Conservation (phyloP, 2,329 filamentous ascomycete genomes). For the Talaromyces sp. region DNA sequence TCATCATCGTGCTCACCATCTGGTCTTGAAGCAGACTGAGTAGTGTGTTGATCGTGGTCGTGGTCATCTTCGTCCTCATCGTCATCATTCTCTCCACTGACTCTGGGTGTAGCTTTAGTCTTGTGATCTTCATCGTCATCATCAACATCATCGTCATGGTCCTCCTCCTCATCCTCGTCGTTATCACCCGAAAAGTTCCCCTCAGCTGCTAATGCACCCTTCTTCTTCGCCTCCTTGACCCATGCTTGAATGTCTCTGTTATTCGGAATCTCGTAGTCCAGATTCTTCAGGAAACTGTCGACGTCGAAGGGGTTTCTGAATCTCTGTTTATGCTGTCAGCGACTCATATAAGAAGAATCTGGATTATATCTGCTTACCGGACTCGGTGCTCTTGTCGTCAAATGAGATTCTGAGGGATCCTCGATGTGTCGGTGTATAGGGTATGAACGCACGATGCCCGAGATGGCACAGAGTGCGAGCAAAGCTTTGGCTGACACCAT, state of each 20-base stretch:
- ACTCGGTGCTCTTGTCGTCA: conserved; percentile 1
- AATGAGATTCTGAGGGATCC: neutral
- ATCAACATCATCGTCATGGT: neutral
- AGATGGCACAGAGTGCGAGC: conserved; percentile 3
- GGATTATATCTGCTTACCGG: conserved; percentile 3
- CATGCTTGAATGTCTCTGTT: conserved; percentile 18
- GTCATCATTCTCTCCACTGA: neutral
- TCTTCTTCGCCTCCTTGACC: conserved; percentile 10
- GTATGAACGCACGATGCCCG: neutral
- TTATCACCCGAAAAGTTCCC: neutral
- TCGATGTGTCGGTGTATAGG: conserved; percentile 14
- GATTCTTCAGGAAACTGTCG: conserved; percentile 3
- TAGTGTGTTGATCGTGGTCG: neutral
- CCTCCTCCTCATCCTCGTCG: neutral
- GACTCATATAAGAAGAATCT: neutral
- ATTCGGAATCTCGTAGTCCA: conserved; percentile 18
- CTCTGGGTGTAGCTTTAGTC: neutral
- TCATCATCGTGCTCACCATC: conserved; percentile 1
- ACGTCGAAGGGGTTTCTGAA: conserved; percentile 19
- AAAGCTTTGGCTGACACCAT: conserved; percentile 18
- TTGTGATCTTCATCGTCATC: conserved; percentile 1
- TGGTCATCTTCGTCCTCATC: neutral
- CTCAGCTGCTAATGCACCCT: conserved; percentile 16
- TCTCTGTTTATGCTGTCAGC: conserved; percentile 6
- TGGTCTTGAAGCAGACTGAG: neutral